Percentiles rank a stretch among this genome's conserved stretches.
These are phyloP conservation scores for Venturia asperata DNA, from an alignment of 2,329 filamentous ascomycete genomes.

Conservation along the genomic window DNA sequence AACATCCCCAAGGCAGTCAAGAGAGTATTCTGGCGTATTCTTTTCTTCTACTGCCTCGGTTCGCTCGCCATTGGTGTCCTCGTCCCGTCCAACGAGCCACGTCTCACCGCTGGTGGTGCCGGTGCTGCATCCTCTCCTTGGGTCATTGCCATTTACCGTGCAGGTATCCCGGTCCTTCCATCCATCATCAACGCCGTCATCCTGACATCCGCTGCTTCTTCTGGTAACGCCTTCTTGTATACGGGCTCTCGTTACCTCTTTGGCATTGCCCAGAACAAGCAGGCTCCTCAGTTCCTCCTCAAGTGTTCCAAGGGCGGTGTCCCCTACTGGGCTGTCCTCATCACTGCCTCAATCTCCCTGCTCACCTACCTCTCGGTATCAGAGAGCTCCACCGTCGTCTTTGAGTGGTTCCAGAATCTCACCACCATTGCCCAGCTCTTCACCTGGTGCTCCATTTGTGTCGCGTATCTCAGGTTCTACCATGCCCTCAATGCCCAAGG, in stretches of 20 bases:
- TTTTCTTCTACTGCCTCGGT: slow-evolving; percentile 56
- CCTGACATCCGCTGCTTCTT: slow-evolving; percentile 59
- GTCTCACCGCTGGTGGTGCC: slow-evolving; percentile 30
- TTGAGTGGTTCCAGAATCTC: slow-evolving; percentile 42
- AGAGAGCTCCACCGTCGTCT: slow-evolving; percentile 53
- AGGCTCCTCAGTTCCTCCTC: slow-evolving; percentile 47
- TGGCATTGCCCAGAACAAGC: slow-evolving; percentile 42
- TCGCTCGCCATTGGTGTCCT: slow-evolving; percentile 64
- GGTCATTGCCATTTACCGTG: slow-evolving; percentile 53
- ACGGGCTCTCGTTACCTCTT: slow-evolving; percentile 48
- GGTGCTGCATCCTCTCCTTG: slow-evolving; percentile 51
- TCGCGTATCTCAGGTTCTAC: slow-evolving; percentile 35
- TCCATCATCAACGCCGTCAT: slow-evolving; percentile 72
- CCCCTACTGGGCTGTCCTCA: slow-evolving; percentile 34
- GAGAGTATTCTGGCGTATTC: slow-evolving; percentile 68
- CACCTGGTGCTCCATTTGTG: slow-evolving; percentile 31
- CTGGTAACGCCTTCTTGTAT: slow-evolving; percentile 60
- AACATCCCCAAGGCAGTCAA: slow-evolving; percentile 66
- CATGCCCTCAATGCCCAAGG: slow-evolving; percentile 32
- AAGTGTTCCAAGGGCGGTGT: slow-evolving; percentile 42
- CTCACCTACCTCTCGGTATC: slow-evolving; percentile 63
- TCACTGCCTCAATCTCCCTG: slow-evolving; percentile 54
- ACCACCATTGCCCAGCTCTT: slow-evolving; percentile 36
- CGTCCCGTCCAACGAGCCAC: slow-evolving; percentile 55
- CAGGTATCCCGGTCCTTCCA: slow-evolving; percentile 57